Conservation (phyloP, 441 rosid genomes). For the Euphorbia corollata region DNA sequence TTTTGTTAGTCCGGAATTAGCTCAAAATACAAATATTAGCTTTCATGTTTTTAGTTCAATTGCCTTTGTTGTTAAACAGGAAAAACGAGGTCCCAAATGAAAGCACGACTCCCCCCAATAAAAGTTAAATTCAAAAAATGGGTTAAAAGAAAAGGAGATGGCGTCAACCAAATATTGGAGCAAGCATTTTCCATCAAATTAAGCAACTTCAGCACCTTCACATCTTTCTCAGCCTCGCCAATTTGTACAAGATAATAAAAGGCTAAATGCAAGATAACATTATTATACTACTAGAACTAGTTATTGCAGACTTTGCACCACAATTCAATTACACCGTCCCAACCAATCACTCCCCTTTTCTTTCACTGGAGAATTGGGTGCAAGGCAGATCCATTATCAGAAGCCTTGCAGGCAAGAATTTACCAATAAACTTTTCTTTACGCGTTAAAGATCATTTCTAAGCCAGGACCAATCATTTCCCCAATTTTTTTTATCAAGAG, state of each 20-base stretch:
- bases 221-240: constrained; percentile 14
- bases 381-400: background rate
- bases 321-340: background rate
- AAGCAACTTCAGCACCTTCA: constrained; percentile 12
- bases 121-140: background rate
- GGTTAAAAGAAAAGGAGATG: no score
- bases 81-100: background rate
- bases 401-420: constrained; percentile 17
- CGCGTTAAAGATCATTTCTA: constrained; percentile 18
- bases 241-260: constrained; percentile 17
- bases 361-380: constrained; percentile 2
- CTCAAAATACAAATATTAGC: background rate
- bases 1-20: background rate
- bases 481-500: constrained; percentile 13
- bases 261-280: background rate
- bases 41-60: background rate
- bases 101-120: background rate
- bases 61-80: background rate
- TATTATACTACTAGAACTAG: constrained; percentile 14
- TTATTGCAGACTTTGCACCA: background rate
- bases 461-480: constrained; percentile 21
- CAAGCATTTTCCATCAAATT: background rate
- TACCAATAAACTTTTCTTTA: constrained; percentile 16
- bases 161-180: constrained; percentile 2
- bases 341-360: background rate